Evolutionary conservation across 2,329 filamentous ascomycete species (phyloP).

Genomic region (Paraphoma sp.): DNA sequence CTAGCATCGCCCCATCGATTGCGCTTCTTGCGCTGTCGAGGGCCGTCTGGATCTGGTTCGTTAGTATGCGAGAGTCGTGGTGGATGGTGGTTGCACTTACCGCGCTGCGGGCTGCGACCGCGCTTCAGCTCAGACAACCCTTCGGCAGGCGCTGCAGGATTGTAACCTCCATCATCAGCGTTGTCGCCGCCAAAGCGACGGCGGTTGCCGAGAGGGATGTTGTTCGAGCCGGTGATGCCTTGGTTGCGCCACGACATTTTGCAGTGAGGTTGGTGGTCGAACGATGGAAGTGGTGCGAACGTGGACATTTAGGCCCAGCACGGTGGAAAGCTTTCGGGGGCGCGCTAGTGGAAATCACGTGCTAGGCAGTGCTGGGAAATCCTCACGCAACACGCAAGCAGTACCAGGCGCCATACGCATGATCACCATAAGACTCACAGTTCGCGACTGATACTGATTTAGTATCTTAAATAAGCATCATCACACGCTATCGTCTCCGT

Average conservation of each 20-base stretch:
- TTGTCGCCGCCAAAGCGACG: slow-evolving; percentile 76
- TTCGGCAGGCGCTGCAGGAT: slow-evolving; percentile 54
- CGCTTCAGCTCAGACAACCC: slow-evolving; percentile 71
- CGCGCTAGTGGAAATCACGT: background rate
- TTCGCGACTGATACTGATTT: too few species aligned
- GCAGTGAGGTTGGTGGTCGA: slow-evolving; percentile 16
- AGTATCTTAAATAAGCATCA: too few species aligned
- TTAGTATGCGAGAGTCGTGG: slow-evolving; percentile 13
- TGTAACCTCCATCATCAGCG: slow-evolving; percentile 52
- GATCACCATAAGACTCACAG: too few species aligned
- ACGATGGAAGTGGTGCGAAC: slow-evolving; percentile 16
- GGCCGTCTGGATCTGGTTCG: slow-evolving; percentile 67
- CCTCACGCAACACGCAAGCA: too few species aligned
- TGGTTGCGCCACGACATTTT: slow-evolving; percentile 71
- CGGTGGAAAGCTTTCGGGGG: slow-evolving; percentile 10
- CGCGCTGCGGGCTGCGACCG: slow-evolving; percentile 87
- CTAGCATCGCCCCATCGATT: slow-evolving; percentile 98
- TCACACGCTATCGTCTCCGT: too few species aligned
- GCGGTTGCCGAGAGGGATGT: slow-evolving; percentile 88
- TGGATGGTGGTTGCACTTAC: slow-evolving; percentile 55
- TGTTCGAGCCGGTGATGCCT: slow-evolving; percentile 97
- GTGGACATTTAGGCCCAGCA: slow-evolving; percentile 8
- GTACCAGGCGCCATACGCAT: too few species aligned
- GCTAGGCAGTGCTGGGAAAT: too few species aligned
- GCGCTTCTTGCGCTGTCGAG: slow-evolving; percentile 93